Base-by-base conservation (phyloP, 805 yeast species). In the Candida khao-thaluensis region DNA sequence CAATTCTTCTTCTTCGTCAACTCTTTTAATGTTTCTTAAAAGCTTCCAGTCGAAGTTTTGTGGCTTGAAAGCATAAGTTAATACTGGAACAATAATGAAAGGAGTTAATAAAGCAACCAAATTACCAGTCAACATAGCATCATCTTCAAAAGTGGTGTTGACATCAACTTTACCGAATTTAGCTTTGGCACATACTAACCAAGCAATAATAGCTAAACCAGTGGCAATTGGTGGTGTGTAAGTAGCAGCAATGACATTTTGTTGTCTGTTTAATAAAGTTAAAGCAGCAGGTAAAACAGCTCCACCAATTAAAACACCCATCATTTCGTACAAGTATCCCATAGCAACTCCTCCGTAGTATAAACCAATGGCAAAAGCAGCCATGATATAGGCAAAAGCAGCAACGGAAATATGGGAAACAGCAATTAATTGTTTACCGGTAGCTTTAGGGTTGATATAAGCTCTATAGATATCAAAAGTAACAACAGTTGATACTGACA, bases 111-210 rank as follows among this genome's bases (percentile, higher is more conserved):
- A 64, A 0, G 96, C 91, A 37, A 87, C 89, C 33, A 87, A 79
- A 60, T 89, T 89, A 44, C 96, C 96, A 3, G 82, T 81, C 46
- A 88, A 71, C 96, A 90, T 90, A 28, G 96, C 84, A 56, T 85
- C 76, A 59, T 90, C 95, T 47, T 73, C 76, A 49, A 91, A 93
- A n/a, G 95, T 79, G 64, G 57, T 70, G 43, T 51, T 59, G 33
- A 66, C 60, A 27, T 47, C 54, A 18, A 69, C 48, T 1, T 52
- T 16, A 9, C 71, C 71, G 38, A 59, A 60, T 43, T 58, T 50
- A 21, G 44, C 53, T 47, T 62, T 60, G 37, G 73, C 59, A 47
- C 60, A 52, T 17, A 62, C 59, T 48, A 69, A 61, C 74, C 74
- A 69, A 17, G 87, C 67, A 66, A 81, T 77, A 24, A 90, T 72